Base-by-base conservation (phyloP, 2,329 filamentous ascomycete species). In the Daldinia eschscholtzii region DNA sequence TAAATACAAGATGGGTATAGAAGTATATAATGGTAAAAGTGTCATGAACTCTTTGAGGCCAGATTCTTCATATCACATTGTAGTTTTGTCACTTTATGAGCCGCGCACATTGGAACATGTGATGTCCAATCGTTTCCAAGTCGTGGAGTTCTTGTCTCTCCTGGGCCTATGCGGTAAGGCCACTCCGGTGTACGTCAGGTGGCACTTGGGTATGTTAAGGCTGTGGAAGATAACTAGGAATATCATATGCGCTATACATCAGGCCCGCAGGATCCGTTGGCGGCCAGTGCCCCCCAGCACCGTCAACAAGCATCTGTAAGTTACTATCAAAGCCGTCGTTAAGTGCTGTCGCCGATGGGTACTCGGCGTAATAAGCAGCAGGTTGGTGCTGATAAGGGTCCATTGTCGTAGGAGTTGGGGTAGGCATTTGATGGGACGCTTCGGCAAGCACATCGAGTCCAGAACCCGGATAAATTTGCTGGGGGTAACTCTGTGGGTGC, bases 311-410 rank as follows among this genome's bases (percentile, higher is more conserved):
- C 53, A 79, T 80, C 67, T 82, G 81, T 58, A 86, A 72, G 73
- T 85, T 84, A 7, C 75, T 78, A 68, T 84, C 81, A 65, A 82
- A 86, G 1, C 84, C 84, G 62, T 86, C 84, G 48, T 80, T 80
- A 6, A 81, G 73, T 42, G 71, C 56, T 39, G 57, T 15, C 3
- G 72, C 65, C 3, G 74, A 59, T n/a, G 70, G 57, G 23, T 76
- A 74, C 28, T 74, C 72, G 41, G 61, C 4, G 20, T 78, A 78
- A 68, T 77, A 77, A 2, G 71, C 64, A 15, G 67, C 35, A 9
- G 72, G 50, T 18, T 61, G 65, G 1, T 33, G 39, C 62, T 64
- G 64, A 62, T 74, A 71, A 13, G 71, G 64, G 1, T 72, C 73
- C 37, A 74, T 70, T 13, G 68, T 55, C 9, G 70, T 60, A 7